Evolutionary conservation across 2,329 filamentous ascomycete species (phyloP).

Genomic region (Zasmidium angulare): DNA sequence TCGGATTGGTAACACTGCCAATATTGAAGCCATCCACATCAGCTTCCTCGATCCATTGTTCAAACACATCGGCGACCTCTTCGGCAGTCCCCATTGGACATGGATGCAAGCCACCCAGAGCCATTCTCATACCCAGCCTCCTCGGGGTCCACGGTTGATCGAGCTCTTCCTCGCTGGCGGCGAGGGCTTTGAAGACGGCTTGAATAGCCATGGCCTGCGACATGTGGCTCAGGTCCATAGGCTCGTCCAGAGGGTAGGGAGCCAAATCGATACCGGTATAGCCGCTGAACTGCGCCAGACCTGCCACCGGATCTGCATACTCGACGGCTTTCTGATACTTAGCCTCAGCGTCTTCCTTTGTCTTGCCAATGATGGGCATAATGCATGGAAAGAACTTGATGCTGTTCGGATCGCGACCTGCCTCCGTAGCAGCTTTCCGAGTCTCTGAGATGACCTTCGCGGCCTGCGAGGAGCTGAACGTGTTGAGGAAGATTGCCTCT

Average conservation of each 20-base stretch:
- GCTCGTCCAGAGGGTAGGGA: conserved; percentile 1
- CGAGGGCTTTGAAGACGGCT: conserved; percentile 3
- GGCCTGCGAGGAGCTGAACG: conserved; percentile 53
- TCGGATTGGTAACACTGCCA: neutral
- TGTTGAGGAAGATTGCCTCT: conserved; percentile 64
- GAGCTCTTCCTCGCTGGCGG: neutral
- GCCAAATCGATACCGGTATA: conserved; percentile 66
- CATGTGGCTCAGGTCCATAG: conserved; percentile 49
- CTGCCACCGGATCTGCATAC: conserved; percentile 63
- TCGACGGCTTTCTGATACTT: conserved; percentile 61
- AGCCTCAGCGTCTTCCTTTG: conserved; percentile 61
- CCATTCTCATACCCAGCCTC: conserved; percentile 40
- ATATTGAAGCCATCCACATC: conserved; percentile 73
- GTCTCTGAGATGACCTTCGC: conserved; percentile 46
- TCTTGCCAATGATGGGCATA: conserved; percentile 62
- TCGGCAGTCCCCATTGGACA: conserved; percentile 62
- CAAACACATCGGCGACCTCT: conserved; percentile 64
- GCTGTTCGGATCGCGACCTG: conserved; percentile 56
- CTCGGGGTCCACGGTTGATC: conserved; percentile 9
- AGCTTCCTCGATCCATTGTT: conserved; percentile 66
- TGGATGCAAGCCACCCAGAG: conserved; percentile 65
- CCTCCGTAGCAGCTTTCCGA: conserved; percentile 14
- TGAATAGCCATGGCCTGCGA: conserved; percentile 3
- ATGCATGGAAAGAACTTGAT: conserved; percentile 69
- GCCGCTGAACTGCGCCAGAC: conserved; percentile 68